Evolutionary conservation across 164 flowering plant species (phyloP), one percentile per base, ranked within the genome.

Genomic region (Protea cynaroides): DNA sequence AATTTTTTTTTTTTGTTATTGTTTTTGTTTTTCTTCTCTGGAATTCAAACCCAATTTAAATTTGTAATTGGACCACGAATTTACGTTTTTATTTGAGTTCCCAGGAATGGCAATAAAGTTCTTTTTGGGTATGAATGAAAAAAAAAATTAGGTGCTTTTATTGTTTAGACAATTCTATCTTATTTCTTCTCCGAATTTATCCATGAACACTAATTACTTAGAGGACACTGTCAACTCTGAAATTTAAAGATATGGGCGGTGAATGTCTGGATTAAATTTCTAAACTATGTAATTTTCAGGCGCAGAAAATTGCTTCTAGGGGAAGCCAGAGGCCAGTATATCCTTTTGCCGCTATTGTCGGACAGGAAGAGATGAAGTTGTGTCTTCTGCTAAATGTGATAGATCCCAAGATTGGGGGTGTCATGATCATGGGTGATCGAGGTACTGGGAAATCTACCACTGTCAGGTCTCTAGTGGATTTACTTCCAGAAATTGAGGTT

Each of bases 381-480:
- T 93, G 97, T 79, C 96, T 90, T 69, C 74, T 90, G 29, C 71
- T 93, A 18, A 93, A 93, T 75, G 98, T 93, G 61, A 90, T 93
- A 65, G 98, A 93, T 75, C 98, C 98, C 11, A 93, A 93, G 81
- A 90, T 90, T 56, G 98, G 98, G 25, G 97, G 98, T 65, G 98
- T 93, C 52, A 88, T 93, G 97, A 93, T 93, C 62, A 93, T 93
- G 98, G 98, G 97, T 46, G 97, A 93, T 65, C 81, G 98, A 56
- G 97, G 98, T 55, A 93, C 97, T 0, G 98, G 97, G 18, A 93
- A 93, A 78, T 93, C 97, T 63, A 93, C 98, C 1, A 85, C 94
- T 25, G 96, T 93, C 23, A 78, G 98, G 77, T 93, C 98, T 7
- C 70, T 93, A 62, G 92, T 89, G 51, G 97, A 93, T 76, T 80